Percentiles rank a stretch among this genome's conserved stretches.
Evolutionary conservation across 2,329 filamentous ascomycete genomes (phyloP).

Genomic region (Amauroascus verrucosus): DNA sequence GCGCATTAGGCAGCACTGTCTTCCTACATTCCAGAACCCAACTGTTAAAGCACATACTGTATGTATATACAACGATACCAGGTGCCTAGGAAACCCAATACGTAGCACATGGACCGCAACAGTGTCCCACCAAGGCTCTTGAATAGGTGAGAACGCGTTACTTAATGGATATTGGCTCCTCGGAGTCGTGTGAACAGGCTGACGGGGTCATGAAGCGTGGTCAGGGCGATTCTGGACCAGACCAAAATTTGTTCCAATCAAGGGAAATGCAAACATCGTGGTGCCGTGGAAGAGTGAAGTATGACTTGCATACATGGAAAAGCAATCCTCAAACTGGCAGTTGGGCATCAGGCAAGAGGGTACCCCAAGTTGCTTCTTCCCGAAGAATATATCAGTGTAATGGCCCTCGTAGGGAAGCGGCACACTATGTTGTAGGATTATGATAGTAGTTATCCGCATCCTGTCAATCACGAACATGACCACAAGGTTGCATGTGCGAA

Average conservation of each 20-base stretch:
- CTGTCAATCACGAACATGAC: no score
- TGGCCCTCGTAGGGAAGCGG: no score
- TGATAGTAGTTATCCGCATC: no score
- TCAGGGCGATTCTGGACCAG: background rate
- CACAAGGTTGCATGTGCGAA: no score
- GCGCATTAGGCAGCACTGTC: no score
- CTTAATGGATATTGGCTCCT: background rate
- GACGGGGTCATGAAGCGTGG: background rate
- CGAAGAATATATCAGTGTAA: no score
- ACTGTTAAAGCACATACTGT: no score
- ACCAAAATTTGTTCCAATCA: background rate
- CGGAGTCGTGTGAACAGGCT: background rate
- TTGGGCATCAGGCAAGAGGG: background rate
- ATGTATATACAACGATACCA: no score
- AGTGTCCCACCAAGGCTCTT: background rate
- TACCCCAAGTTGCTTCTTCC: no score
- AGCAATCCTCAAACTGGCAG: background rate
- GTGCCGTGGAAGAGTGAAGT: background rate
- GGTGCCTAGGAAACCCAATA: background rate
- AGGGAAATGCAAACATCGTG: background rate
- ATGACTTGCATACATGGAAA: background rate
- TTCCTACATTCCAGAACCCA: no score
- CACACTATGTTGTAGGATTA: no score
- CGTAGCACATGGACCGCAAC: background rate
- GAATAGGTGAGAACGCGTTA: background rate